Percentiles rank a stretch among this genome's conserved stretches.
Evolutionary conservation across 2,329 filamentous ascomycete species (phyloP).

Genomic region (Calonectria leucothoes): DNA sequence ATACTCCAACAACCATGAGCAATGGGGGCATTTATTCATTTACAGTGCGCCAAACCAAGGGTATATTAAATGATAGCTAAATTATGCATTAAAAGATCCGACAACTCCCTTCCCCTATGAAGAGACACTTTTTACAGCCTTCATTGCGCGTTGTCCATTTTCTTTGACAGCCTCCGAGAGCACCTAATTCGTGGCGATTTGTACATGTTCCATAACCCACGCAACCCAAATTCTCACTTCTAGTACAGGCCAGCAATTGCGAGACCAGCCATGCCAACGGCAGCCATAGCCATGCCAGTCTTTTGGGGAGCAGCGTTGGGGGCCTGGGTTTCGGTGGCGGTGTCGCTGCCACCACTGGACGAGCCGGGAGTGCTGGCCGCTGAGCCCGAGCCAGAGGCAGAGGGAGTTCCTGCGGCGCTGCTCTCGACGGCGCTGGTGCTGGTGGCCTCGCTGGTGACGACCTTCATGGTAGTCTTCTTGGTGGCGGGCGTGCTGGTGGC

Average conservation of each 20-base stretch:
- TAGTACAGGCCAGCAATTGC: background rate
- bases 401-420: background rate
- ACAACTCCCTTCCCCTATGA: background rate
- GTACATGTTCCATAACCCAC: background rate
- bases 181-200: background rate
- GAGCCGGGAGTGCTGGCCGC: background rate
- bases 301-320: background rate
- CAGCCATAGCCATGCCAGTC: background rate
- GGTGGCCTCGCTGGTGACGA: background rate
- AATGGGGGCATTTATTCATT: too few species aligned
- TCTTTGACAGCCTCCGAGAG: background rate
- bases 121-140: background rate
- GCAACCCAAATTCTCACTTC: background rate
- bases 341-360: background rate
- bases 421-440: background rate
- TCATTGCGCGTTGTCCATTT: background rate
- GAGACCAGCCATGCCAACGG: background rate
- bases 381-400: background rate
- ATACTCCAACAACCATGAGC: too few species aligned
- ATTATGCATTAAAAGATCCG: background rate
- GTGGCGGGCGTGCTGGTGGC: too few species aligned
- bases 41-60: background rate
- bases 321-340: background rate
- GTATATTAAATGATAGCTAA: background rate
- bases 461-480: background rate